phyloP scores from a whole-genome alignment of 1,284 basidiomycete genomes.

The Microbotryomycetes sp. region DNA sequence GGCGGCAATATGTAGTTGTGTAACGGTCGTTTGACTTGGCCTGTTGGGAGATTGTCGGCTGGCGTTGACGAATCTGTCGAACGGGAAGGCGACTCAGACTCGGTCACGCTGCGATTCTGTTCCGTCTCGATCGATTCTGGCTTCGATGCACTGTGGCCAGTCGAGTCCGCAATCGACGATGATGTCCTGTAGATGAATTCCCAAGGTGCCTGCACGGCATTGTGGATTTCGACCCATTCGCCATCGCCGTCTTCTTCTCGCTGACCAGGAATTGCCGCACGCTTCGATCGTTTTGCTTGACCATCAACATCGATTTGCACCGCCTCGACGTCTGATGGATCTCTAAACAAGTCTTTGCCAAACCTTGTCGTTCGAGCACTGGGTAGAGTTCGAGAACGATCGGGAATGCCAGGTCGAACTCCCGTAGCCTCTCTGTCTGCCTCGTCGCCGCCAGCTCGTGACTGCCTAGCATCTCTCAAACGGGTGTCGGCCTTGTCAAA shows the following conservation, averaged over 20 bases:
- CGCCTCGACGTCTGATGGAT: constrained; percentile 25
- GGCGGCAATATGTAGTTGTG: constrained; percentile 31
- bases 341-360: constrained; percentile 33
- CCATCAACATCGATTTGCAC: constrained; percentile 14
- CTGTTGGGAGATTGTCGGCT: constrained; percentile 25
- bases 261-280: neutral
- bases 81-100: neutral
- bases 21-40: constrained; percentile 21
- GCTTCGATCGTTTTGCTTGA: neutral
- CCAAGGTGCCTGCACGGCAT: neutral
- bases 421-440: constrained; percentile 11
- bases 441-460: neutral
- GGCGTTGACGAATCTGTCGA: neutral
- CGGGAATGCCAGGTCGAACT: constrained; percentile 25
- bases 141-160: neutral
- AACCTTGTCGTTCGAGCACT: constrained; percentile 28
- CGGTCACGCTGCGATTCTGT: neutral
- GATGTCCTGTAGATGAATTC: neutral
- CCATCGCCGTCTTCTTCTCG: neutral
- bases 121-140: neutral
- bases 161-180: neutral
- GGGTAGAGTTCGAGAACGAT: constrained; percentile 14
- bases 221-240: constrained; percentile 1
- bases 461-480: constrained; percentile 20
- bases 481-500: constrained; percentile 40